phyloP scores from a whole-genome alignment of 805 yeast genomes.

The Blastobotrys mokoenaii region DNA sequence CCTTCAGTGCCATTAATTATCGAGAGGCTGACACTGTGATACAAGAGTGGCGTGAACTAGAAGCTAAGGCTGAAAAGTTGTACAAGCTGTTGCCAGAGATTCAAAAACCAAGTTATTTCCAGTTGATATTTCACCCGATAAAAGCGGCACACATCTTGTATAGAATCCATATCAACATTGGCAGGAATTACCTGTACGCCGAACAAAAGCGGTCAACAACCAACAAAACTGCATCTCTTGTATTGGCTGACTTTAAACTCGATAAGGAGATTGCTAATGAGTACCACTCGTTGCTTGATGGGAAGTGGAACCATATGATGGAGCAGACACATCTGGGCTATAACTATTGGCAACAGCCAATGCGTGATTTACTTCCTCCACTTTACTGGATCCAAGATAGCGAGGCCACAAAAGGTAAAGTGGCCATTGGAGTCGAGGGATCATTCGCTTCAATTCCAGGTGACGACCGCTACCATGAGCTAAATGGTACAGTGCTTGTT shows the following conservation, averaged over 20 bases:
- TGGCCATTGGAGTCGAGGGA: conserved; percentile 11
- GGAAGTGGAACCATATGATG: conserved; percentile 15
- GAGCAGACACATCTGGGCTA: conserved; percentile 14
- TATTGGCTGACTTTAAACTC: not conserved
- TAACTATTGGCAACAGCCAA: conserved; percentile 11
- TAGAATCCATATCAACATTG: conserved; percentile 11
- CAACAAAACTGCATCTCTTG: conserved; percentile 1
- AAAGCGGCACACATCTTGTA: conserved; percentile 11
- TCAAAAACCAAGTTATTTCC: conserved; percentile 8
- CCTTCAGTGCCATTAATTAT: conserved; percentile 10
- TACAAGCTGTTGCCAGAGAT: conserved; percentile 2
- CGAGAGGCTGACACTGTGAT: conserved; percentile 12
- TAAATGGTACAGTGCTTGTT: conserved; percentile 4
- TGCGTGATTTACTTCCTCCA: conserved; percentile 11
- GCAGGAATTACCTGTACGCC: conserved; percentile 9
- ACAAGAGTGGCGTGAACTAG: conserved; percentile 6
- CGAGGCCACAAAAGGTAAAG: conserved; percentile 2
- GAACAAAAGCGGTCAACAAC: conserved; percentile 12
- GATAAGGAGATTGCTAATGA: conserved; percentile 7
- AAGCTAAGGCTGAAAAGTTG: conserved; percentile 6
- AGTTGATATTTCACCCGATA: conserved; percentile 12
- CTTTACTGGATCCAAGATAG: conserved; percentile 5
- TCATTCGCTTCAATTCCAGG: conserved; percentile 12
- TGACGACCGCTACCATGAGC: conserved; percentile 11
- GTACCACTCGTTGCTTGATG: conserved; percentile 11